A percentile compares a stretch with the other conserved stretches of the same genome.
Conservation (phyloP, 768 basidiomycete genomes). For the Hericium rajendrae region DNA sequence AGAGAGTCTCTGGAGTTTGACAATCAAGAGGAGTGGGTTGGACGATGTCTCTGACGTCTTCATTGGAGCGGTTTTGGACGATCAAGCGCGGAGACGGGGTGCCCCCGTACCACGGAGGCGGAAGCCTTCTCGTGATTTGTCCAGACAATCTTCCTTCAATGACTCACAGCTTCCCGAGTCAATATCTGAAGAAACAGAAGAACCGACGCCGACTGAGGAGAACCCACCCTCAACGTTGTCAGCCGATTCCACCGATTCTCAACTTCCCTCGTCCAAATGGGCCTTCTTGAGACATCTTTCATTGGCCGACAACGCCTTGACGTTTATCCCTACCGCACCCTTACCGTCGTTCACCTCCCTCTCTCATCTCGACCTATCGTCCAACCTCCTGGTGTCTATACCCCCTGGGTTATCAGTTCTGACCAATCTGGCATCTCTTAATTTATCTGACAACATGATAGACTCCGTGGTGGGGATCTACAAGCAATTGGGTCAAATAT, state of each 20-base stretch:
- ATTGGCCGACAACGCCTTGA: conserved; percentile 71
- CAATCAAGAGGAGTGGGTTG: conserved; percentile 68
- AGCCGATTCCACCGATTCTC: conserved; percentile 20
- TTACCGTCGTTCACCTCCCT: conserved; percentile 63
- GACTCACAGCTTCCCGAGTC: conserved; percentile 44
- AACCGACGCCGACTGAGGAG: conserved; percentile 14
- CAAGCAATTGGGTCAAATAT: conserved; percentile 65
- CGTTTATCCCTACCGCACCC: conserved; percentile 63
- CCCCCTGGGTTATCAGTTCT: conserved; percentile 67
- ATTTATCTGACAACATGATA: conserved; percentile 96
- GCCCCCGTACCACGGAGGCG: conserved; percentile 36
- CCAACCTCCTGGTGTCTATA: conserved; percentile 84
- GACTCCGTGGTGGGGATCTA: conserved; percentile 90
- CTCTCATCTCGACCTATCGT: conserved; percentile 81
- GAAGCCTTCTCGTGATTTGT: conserved; percentile 26
- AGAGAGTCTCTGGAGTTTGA: conserved; percentile 61
- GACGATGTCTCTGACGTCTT: conserved; percentile 76
- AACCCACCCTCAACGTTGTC: conserved; percentile 11
- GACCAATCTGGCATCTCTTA: conserved; percentile 79
- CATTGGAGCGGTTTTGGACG: conserved; percentile 67
- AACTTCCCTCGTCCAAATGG: conserved; percentile 60
- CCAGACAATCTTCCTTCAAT: conserved; percentile 37
- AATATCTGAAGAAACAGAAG: conserved; percentile 43
- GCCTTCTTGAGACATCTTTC: conserved; percentile 66
- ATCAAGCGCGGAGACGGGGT: conserved; percentile 55